Percentiles rank a stretch among this genome's conserved stretches.
Conservation (phyloP, 129 eudicot genomes). For the Tagetes erecta region DNA sequence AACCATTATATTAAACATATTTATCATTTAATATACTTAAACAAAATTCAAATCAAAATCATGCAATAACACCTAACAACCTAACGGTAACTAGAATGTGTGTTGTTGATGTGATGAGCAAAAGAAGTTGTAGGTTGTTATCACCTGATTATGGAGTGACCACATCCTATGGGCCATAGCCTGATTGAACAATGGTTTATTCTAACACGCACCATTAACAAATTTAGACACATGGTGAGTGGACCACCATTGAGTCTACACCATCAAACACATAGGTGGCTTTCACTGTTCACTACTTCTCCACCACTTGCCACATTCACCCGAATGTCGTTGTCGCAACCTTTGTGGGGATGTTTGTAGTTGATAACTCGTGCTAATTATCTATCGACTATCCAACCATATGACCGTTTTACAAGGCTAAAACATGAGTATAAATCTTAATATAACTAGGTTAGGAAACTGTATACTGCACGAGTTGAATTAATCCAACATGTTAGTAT, state of each 20-base stretch:
- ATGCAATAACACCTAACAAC: no score
- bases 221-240: constrained; percentile 36
- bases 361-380: neutral
- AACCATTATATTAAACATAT: no score
- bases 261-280: constrained; percentile 14
- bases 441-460: no score
- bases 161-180: constrained; percentile 2
- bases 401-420: no score
- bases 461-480: no score
- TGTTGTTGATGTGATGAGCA: neutral
- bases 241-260: constrained; percentile 30
- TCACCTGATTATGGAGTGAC: constrained; percentile 25
- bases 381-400: neutral
- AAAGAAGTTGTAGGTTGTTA: constrained; percentile 1
- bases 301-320: neutral
- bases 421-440: no score
- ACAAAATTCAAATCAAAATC: no score
- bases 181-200: constrained; percentile 14
- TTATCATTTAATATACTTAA: no score
- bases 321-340: neutral
- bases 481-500: no score
- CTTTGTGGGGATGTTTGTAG: neutral
- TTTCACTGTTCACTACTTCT: neutral
- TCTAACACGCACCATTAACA: constrained; percentile 28
- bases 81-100: neutral